Evolutionary conservation across 1,284 basidiomycete genomes (phyloP).

Genomic region (Neotropicomus parvogracilis): DNA sequence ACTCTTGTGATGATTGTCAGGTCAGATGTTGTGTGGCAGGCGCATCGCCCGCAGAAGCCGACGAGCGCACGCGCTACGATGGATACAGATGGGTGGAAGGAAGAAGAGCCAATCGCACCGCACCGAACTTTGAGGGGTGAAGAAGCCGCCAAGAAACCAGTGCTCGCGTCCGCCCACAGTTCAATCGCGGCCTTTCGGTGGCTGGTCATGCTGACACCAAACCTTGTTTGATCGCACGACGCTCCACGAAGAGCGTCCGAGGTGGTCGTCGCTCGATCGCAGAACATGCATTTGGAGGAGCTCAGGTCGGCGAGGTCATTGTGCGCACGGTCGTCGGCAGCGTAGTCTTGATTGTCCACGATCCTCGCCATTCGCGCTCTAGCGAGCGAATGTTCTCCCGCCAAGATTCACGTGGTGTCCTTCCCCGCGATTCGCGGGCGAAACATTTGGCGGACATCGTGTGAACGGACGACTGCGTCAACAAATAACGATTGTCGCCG

Average conservation of each 20-base stretch:
- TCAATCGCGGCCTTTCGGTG: slow-evolving; percentile 6
- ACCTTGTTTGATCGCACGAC: slow-evolving; percentile 8
- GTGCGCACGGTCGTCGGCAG: neutral
- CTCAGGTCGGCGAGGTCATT: neutral
- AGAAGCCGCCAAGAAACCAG: slow-evolving; percentile 13
- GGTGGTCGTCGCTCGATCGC: neutral
- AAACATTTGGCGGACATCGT: slow-evolving; percentile 2
- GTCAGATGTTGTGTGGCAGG: neutral
- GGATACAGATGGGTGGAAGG: neutral
- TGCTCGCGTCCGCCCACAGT: slow-evolving; percentile 5
- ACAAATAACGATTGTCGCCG: slow-evolving; percentile 18
- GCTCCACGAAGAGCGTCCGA: neutral
- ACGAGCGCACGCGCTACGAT: neutral
- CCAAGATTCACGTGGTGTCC: too few relatives aligned
- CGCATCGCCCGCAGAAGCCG: slow-evolving; percentile 9
- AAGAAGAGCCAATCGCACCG: slow-evolving; percentile 17
- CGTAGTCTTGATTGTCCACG: slow-evolving; percentile 11
- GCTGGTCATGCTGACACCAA: slow-evolving; percentile 12
- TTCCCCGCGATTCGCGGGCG: slow-evolving; percentile 5
- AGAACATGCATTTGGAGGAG: too few relatives aligned
- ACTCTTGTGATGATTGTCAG: slow-evolving; percentile 3
- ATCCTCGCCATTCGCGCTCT: slow-evolving; percentile 10
- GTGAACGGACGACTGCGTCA: neutral
- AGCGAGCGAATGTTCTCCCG: neutral
- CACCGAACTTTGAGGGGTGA: slow-evolving; percentile 15